Percentiles rank a stretch among this genome's conserved stretches.
Conservation (phyloP, 495 filamentous ascomycete genomes). For the Podospora pseudoanserina region DNA sequence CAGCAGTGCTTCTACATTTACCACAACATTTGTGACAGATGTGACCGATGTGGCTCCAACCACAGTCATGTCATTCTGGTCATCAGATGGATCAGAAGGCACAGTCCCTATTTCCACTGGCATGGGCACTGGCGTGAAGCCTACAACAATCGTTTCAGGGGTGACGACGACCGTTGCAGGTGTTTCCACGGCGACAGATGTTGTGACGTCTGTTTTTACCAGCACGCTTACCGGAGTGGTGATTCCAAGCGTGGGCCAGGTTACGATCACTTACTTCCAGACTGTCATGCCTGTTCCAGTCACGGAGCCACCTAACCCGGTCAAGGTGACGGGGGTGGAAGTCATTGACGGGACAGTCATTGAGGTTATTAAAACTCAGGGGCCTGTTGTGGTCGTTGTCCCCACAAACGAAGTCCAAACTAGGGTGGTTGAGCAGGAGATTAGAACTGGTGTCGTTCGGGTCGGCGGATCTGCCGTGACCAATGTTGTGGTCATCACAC, state of each 20-base stretch:
- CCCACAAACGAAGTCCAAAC: slow-evolving; percentile 19
- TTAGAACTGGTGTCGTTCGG: slow-evolving; percentile 18
- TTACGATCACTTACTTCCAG: slow-evolving; percentile 30
- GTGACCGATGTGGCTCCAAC: not conserved
- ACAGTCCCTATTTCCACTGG: slow-evolving; percentile 7
- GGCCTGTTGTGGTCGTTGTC: slow-evolving; percentile 20
- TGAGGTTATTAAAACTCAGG: slow-evolving; percentile 18
- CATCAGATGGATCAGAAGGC: slow-evolving; percentile 6
- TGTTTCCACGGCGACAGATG: slow-evolving; percentile 6
- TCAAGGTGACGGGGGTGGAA: slow-evolving; percentile 14
- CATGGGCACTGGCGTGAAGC: not conserved
- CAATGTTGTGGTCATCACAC: slow-evolving; percentile 26
- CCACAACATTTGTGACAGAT: slow-evolving; percentile 12
- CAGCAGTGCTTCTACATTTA: slow-evolving; percentile 5
- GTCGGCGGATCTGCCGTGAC: slow-evolving; percentile 24
- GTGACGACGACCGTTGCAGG: not conserved
- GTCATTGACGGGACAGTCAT: slow-evolving; percentile 17
- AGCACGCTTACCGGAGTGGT: slow-evolving; percentile 22
- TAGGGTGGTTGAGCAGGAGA: slow-evolving; percentile 15
- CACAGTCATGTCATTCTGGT: slow-evolving; percentile 9
- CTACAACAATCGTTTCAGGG: slow-evolving; percentile 7
- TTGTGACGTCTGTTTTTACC: slow-evolving; percentile 1
- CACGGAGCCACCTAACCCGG: slow-evolving; percentile 6
- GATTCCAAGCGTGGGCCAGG: slow-evolving; percentile 23
- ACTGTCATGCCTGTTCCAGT: slow-evolving; percentile 18